A percentile compares a stretch with the other conserved stretches of the same genome.
phyloP scores from a whole-genome alignment of 202 grass and related monocot species.

The Digitaria exilis region DNA sequence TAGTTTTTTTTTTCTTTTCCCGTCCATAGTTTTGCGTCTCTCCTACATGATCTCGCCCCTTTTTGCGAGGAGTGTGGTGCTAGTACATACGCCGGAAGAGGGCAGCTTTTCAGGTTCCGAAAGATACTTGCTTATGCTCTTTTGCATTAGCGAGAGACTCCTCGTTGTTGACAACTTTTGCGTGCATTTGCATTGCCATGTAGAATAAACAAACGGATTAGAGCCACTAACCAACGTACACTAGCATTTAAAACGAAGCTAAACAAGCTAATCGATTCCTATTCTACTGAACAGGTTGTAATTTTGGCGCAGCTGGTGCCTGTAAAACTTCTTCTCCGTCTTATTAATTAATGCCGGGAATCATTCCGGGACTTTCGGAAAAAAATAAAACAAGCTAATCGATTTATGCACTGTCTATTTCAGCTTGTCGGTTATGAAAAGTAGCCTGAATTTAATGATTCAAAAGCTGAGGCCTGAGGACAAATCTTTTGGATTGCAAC shows the following conservation, averaged over 20 bases:
- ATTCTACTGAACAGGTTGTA: too few relatives aligned
- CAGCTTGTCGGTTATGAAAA: neutral
- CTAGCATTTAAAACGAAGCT: conserved; percentile 15
- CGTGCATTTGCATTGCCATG: conserved; percentile 11
- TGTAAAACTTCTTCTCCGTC: too few relatives aligned
- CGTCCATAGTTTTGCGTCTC: conserved; percentile 28
- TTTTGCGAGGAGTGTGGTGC: neutral
- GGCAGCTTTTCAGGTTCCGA: too few relatives aligned
- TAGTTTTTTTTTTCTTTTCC: neutral
- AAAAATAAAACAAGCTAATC: neutral
- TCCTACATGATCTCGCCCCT: conserved; percentile 7
- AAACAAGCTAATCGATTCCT: neutral
- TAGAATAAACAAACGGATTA: conserved; percentile 13
- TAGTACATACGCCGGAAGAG: too few relatives aligned
- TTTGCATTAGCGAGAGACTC: conserved; percentile 11
- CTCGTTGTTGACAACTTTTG: conserved; percentile 25
- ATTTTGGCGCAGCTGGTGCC: too few relatives aligned
- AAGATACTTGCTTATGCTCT: conserved; percentile 14
- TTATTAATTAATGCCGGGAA: too few relatives aligned
- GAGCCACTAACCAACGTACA: neutral
- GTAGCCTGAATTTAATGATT: neutral
- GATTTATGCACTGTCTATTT: too few relatives aligned
- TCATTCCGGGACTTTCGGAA: too few relatives aligned
- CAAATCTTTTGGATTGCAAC: too few relatives aligned
- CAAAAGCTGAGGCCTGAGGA: too few relatives aligned